Base-by-base conservation (phyloP, 257 asterid genomes). In the Fraxinus pennsylvanica region DNA sequence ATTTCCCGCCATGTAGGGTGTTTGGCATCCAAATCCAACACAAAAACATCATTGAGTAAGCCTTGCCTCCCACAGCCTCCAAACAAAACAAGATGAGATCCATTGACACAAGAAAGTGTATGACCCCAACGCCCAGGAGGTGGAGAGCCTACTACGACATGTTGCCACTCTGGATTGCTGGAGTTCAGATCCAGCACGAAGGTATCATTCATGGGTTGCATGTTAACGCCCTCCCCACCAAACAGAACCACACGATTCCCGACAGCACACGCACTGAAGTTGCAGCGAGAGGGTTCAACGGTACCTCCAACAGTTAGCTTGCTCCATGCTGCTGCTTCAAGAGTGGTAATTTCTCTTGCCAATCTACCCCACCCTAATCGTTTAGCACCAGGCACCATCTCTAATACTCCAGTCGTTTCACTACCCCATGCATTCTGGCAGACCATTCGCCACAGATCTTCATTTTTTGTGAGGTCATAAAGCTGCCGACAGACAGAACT, bases 361-460 rank as follows among this genome's bases (percentile, higher is more conserved):
- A 73, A 27, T 41, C 76, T 41, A 6, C 76, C 76, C 76, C 76
- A 73, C n/a, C 68, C 76, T 5, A 73, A 36, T 73, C 8, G 54
- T 47, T 73, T 73, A 50, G 76, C 66, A 22, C 63, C 66, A 41
- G 47, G 47, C 15, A 41, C 47, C 47, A 0, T 41, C 47, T 41
- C 47, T 41, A 41, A 41, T 41, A 45, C 76, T 41, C 8, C 39
- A n/a, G 76, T 73, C 6, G 66, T 45, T 27, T 73, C 76, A 41
- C 45, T 21, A 3, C 76, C 76, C 76, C 76, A 73, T 50, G 76
- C 76, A 73, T 73, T 73, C 50, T 73, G 76, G 29, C 76, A 73
- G 32, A 73, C 68, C 76, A 73, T 43, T 25, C 66, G 32, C 76
- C 76, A 41, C 6, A 73, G 66, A 73, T 73, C 66, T 27, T 73